Conservation (phyloP, 192 early-diverging fungal species). For the Phlyctochytrium planicorne region DNA sequence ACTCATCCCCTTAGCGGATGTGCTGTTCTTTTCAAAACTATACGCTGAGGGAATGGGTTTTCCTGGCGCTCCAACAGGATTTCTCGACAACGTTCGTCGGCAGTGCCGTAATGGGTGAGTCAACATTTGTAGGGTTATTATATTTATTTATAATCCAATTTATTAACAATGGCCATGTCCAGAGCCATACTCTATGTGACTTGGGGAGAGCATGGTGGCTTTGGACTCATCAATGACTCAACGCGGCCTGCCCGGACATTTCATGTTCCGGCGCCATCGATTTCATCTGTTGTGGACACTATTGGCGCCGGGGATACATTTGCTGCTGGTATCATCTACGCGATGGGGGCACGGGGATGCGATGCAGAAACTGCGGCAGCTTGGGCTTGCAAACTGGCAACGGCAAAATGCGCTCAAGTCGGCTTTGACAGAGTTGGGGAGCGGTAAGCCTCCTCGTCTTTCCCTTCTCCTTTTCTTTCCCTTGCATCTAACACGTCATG, state of each 20-base stretch:
- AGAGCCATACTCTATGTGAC: constrained; percentile 65
- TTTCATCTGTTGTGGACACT: constrained; percentile 30
- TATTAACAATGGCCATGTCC: background rate
- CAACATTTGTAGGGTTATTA: constrained; percentile 5
- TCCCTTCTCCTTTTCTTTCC: no score
- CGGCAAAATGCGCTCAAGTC: constrained; percentile 30
- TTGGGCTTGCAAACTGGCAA: constrained; percentile 20
- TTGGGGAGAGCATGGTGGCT: constrained; percentile 61
- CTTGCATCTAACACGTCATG: no score
- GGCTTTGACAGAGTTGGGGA: constrained; percentile 27
- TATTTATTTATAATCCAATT: background rate
- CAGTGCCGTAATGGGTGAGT: constrained; percentile 14
- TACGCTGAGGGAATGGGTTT: constrained; percentile 63
- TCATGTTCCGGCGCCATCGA: constrained; percentile 23
- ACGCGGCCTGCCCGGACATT: constrained; percentile 19
- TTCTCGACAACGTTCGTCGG: constrained; percentile 31
- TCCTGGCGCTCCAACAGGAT: constrained; percentile 40
- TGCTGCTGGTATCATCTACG: constrained; percentile 28
- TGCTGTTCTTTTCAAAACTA: constrained; percentile 64
- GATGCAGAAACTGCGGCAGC: constrained; percentile 6
- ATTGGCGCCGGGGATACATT: constrained; percentile 42
- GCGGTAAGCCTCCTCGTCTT: no score
- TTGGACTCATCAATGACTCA: constrained; percentile 23
- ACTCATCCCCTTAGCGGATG: constrained; percentile 56
- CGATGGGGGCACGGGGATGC: constrained; percentile 12